phyloP scores from a whole-genome alignment of 371 early-diverging fungal species.

The Mycotypha africana region DNA sequence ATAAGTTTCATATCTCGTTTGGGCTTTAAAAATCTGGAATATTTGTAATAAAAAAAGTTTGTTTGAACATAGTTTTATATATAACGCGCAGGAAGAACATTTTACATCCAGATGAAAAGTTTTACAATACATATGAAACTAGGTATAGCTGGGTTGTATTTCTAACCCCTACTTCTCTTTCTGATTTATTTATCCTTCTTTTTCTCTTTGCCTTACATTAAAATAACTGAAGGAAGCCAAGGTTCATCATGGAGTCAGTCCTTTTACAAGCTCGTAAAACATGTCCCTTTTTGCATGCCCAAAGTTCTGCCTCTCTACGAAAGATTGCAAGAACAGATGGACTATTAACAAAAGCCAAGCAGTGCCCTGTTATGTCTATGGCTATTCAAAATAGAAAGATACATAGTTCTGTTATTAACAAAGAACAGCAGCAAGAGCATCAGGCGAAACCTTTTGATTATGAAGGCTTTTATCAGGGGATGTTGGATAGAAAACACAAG shows the following conservation, averaged over 20 bases:
- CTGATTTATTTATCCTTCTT: too few relatives aligned
- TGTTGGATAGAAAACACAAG: conserved; percentile 91
- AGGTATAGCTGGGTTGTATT: too few relatives aligned
- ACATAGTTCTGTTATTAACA: conserved; percentile 18
- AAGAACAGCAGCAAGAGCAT: conserved; percentile 22
- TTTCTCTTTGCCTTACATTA: too few relatives aligned
- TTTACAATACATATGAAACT: too few relatives aligned
- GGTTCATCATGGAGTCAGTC: conserved; percentile 51
- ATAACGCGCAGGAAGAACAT: too few relatives aligned
- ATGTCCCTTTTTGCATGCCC: conserved; percentile 85
- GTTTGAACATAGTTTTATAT: too few relatives aligned
- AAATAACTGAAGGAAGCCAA: too few relatives aligned
- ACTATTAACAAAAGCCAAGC: conserved; percentile 47
- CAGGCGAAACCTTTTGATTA: conserved; percentile 72
- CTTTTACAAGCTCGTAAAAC: conserved; percentile 51
- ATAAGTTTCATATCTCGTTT: too few relatives aligned
- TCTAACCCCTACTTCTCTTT: too few relatives aligned
- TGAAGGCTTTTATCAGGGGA: conserved; percentile 74
- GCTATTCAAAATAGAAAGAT: conserved; percentile 53
- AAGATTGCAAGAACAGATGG: not conserved
- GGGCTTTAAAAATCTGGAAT: too few relatives aligned
- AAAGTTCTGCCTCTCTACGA: conserved; percentile 66
- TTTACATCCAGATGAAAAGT: too few relatives aligned
- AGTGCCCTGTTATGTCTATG: conserved; percentile 89
- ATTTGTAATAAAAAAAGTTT: too few relatives aligned